Conservation (phyloP, 805 yeast species). For the Candida succiphila region DNA sequence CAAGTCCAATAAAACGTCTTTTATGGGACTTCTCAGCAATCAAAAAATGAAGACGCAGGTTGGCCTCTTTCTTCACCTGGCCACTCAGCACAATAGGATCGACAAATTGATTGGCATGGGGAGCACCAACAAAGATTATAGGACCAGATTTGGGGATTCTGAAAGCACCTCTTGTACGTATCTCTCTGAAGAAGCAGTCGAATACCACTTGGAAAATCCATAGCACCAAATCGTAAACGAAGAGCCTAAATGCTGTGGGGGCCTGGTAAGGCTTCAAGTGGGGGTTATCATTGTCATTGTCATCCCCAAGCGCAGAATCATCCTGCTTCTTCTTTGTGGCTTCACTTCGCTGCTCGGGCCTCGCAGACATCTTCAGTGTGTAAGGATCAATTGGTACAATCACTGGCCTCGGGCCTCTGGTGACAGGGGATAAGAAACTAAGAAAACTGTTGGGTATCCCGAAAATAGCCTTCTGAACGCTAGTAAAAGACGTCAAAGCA, state of each 20-base stretch:
- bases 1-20: slow-evolving; percentile 52
- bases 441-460: too few species aligned
- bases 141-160: slow-evolving; percentile 53
- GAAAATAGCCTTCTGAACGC: too few species aligned
- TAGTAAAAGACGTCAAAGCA: too few species aligned
- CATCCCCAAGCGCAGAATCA: too few species aligned
- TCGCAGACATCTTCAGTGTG: too few species aligned
- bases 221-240: slow-evolving; percentile 40
- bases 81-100: slow-evolving; percentile 68
- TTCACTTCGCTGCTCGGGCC: too few species aligned
- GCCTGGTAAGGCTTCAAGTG: slow-evolving; percentile 25
- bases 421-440: too few species aligned
- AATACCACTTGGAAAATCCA: slow-evolving; percentile 35
- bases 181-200: slow-evolving; percentile 66
- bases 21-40: slow-evolving; percentile 45
- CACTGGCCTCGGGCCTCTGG: too few species aligned
- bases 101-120: slow-evolving; percentile 85
- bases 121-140: slow-evolving; percentile 72
- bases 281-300: not conserved
- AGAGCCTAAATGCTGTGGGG: slow-evolving; percentile 26
- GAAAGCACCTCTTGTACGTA: slow-evolving; percentile 62
- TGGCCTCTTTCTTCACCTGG: slow-evolving; percentile 48
- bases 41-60: slow-evolving; percentile 39
- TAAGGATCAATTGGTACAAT: too few species aligned
- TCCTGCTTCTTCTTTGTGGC: not conserved